phyloP scores from a whole-genome alignment of 2,329 filamentous ascomycete species.

The Fusarium scirpi region DNA sequence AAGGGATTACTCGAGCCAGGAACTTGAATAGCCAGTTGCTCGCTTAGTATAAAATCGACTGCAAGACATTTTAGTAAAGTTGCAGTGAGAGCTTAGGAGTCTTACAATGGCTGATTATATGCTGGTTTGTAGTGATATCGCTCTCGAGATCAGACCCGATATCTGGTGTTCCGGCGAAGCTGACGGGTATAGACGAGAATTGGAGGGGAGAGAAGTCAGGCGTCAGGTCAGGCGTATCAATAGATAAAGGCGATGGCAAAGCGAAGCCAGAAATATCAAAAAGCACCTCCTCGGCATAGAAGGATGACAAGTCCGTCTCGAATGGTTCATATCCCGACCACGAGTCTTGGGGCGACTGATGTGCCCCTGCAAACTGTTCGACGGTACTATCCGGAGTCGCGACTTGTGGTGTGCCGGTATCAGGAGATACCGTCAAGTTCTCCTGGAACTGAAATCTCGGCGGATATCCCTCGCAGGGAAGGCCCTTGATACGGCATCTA shows the following conservation, averaged over 20 bases:
- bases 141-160: neutral
- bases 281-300: accelerated
- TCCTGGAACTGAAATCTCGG: slow-evolving; percentile 49
- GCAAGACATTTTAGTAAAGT: neutral
- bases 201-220: accelerated
- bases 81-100: accelerated
- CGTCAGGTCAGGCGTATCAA: neutral
- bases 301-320: accelerated
- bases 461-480: slow-evolving; percentile 50
- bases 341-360: neutral
- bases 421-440: neutral
- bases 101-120: slow-evolving; percentile 30
- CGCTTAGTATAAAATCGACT: slow-evolving; percentile 42
- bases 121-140: slow-evolving; percentile 12
- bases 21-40: slow-evolving; percentile 36
- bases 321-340: accelerated
- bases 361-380: accelerated
- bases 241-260: slow-evolving; percentile 1
- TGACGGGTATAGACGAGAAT: neutral
- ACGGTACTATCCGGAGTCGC: neutral
- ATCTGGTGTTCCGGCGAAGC: neutral
- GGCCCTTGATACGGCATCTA: slow-evolving; percentile 46
- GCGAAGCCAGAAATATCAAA: neutral
- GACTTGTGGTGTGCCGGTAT: accelerated
- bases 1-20: slow-evolving; percentile 43